Evolutionary conservation across 306 rosid species (phyloP).

Genomic region (Sechiopsis laciniata): DNA sequence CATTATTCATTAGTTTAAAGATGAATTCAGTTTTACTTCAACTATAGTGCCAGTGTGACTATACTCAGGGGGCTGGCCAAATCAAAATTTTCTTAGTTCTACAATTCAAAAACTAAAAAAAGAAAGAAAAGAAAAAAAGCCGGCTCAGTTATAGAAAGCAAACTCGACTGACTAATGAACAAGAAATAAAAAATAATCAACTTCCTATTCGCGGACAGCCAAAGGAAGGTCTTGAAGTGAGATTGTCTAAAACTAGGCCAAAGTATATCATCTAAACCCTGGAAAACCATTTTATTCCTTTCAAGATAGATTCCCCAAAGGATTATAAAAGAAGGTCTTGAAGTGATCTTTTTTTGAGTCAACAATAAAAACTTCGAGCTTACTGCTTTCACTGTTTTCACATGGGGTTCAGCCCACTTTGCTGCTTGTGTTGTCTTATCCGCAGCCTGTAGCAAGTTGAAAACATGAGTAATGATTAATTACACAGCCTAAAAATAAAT

Average conservation of each 20-base stretch:
- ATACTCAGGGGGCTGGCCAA: too few species aligned
- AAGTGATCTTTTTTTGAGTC: background rate
- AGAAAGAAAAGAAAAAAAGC: too few species aligned
- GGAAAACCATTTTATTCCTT: background rate
- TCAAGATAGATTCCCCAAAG: background rate
- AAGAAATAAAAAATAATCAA: too few species aligned
- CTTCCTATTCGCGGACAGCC: too few species aligned
- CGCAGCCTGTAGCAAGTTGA: conserved; percentile 43
- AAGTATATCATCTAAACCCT: background rate
- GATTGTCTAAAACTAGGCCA: background rate
- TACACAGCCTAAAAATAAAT: background rate
- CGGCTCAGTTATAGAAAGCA: too few species aligned
- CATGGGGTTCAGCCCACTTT: conserved; percentile 91
- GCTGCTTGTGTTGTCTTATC: conserved; percentile 68
- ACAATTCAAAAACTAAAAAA: too few species aligned
- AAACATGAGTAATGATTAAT: conserved; percentile 20
- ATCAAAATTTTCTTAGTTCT: too few species aligned
- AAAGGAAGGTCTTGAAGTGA: background rate
- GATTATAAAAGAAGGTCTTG: background rate
- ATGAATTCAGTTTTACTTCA: too few species aligned
- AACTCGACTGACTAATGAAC: too few species aligned
- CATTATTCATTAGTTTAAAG: too few species aligned
- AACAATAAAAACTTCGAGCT: conserved; percentile 26
- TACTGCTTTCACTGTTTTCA: conserved; percentile 68
- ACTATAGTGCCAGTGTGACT: too few species aligned